Evolutionary conservation across 202 grass and related monocot species (phyloP).

Genomic region (Zoysia matrella): DNA sequence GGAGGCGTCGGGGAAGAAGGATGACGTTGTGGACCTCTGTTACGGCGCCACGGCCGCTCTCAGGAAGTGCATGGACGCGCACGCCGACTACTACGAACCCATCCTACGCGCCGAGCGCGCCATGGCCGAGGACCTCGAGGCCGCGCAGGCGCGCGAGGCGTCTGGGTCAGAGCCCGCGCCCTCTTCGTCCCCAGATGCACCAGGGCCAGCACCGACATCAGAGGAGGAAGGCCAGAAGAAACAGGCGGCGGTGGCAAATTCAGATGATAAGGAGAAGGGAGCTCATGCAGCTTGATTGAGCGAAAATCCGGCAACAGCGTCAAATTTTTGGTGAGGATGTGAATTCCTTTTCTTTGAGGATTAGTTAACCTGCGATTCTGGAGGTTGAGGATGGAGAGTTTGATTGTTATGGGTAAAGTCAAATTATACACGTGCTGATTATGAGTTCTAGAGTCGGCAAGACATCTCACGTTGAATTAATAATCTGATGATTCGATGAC

Average conservation of each 20-base stretch:
- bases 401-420: slow-evolving; percentile 41
- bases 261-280: slow-evolving; percentile 22
- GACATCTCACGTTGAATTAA: slow-evolving; percentile 9
- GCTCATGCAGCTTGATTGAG: slow-evolving; percentile 30
- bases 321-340: slow-evolving; percentile 42
- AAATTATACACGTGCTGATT: slow-evolving; percentile 25
- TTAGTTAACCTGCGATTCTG: background rate
- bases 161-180: background rate
- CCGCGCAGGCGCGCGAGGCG: slow-evolving; percentile 12
- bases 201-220: background rate
- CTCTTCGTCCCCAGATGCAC: background rate
- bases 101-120: background rate
- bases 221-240: slow-evolving; percentile 30
- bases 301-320: slow-evolving; percentile 21
- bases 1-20: background rate
- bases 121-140: slow-evolving; percentile 62
- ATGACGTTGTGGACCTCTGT: slow-evolving; percentile 78
- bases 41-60: slow-evolving; percentile 56
- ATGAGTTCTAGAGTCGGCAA: slow-evolving; percentile 20
- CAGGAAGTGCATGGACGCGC: slow-evolving; percentile 82
- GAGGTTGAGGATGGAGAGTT: background rate
- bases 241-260: background rate
- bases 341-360: slow-evolving; percentile 3
- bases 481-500: slow-evolving; percentile 17
- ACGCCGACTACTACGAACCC: slow-evolving; percentile 5